phyloP scores from a whole-genome alignment of 441 rosid genomes.

The Pelargonium citronellum region DNA sequence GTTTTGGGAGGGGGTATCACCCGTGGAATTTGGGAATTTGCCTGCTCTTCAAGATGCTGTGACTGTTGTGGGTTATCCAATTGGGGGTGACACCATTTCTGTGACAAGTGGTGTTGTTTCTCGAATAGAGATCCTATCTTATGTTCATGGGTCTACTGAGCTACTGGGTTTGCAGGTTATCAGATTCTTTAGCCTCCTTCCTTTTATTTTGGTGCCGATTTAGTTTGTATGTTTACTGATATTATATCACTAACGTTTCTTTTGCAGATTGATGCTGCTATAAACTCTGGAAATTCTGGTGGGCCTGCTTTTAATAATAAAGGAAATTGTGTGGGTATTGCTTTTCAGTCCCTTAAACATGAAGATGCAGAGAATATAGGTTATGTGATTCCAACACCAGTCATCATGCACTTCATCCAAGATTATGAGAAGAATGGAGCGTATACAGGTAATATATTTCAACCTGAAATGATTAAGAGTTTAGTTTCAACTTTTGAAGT shows the following conservation, averaged over 20 bases:
- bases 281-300: constrained; percentile 90
- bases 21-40: constrained; percentile 81
- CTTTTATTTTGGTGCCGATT: not conserved
- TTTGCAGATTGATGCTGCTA: constrained; percentile 81
- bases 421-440: constrained; percentile 84
- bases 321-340: constrained; percentile 89
- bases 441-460: constrained; percentile 54
- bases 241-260: not conserved
- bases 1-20: constrained; percentile 82
- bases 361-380: constrained; percentile 92
- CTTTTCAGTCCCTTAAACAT: constrained; percentile 88
- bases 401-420: constrained; percentile 73
- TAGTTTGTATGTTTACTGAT: not conserved
- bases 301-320: constrained; percentile 93
- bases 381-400: constrained; percentile 93
- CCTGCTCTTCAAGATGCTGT: constrained; percentile 98
- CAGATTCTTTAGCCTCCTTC: not conserved
- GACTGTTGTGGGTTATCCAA: constrained; percentile 90
- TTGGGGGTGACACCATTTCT: constrained; percentile 93
- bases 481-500: not conserved
- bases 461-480: no score
- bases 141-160: constrained; percentile 81
- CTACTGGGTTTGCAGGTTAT: constrained; percentile 75
- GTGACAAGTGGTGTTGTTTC: constrained; percentile 97
- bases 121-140: constrained; percentile 76